Conservation (phyloP, 2,329 filamentous ascomycete genomes). For the Colletotrichum navitas region DNA sequence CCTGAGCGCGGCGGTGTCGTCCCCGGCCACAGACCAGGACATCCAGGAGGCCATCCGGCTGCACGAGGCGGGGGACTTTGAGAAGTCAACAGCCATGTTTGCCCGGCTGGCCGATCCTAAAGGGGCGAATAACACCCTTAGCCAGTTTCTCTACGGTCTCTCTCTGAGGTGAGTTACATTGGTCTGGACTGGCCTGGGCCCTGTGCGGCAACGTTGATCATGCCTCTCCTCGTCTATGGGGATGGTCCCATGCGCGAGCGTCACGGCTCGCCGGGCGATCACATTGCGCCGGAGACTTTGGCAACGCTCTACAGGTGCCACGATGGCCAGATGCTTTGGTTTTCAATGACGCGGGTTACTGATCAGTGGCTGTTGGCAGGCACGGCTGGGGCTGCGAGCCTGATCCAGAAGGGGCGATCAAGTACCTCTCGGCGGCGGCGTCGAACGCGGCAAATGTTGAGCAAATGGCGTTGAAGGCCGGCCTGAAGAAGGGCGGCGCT, state of each 20-base stretch:
- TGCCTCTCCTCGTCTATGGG: conserved; percentile 2
- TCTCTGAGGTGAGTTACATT: conserved; percentile 77
- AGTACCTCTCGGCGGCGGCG: conserved; percentile 88
- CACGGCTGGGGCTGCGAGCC: conserved; percentile 92
- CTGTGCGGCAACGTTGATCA: conserved; percentile 17
- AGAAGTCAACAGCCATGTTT: conserved; percentile 87
- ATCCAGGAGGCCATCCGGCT: conserved; percentile 97
- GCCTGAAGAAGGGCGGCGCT: conserved; percentile 91
- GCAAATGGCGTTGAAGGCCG: conserved; percentile 84
- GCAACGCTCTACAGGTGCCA: conserved; percentile 6
- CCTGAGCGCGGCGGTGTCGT: conserved; percentile 54
- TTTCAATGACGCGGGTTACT: conserved; percentile 18
- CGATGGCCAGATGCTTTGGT: conserved; percentile 5
- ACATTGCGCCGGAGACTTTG: conserved; percentile 11
- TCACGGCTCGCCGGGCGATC: conserved; percentile 18
- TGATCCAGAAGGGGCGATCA: conserved; percentile 79
- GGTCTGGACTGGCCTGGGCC: conserved; percentile 21
- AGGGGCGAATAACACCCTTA: conserved; percentile 91
- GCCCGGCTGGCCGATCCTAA: conserved; percentile 83
- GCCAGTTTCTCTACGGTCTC: conserved; percentile 95
- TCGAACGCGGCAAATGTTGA: conserved; percentile 92
- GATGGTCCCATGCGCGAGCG: conserved; percentile 6
- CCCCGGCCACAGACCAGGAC: conserved; percentile 71
- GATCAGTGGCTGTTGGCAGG: conserved; percentile 59
- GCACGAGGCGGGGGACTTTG: conserved; percentile 86